Conservation (phyloP, 2,329 filamentous ascomycete genomes). For the Arthrobotrys iridis region DNA sequence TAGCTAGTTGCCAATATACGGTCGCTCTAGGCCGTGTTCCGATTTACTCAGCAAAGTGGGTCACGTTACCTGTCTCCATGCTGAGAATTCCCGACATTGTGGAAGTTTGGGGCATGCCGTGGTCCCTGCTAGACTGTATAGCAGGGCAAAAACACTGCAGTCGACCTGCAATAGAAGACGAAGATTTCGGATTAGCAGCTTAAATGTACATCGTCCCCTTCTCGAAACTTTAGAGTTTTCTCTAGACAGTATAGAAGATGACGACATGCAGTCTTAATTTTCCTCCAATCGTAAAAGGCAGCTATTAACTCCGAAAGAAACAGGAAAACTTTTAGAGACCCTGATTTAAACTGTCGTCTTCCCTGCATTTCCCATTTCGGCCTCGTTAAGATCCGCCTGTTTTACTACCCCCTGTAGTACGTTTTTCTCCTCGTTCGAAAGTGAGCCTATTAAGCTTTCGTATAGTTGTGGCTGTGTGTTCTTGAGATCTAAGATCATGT, state of each 20-base stretch:
- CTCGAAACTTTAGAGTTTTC: background rate
- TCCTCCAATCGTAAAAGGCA: background rate
- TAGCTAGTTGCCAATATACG: no score
- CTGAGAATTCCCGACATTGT: no score
- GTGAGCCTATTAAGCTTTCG: slow-evolving; percentile 77
- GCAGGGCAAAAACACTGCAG: background rate
- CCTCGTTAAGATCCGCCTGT: slow-evolving; percentile 65
- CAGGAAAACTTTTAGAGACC: slow-evolving; percentile 27
- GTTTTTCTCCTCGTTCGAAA: slow-evolving; percentile 81
- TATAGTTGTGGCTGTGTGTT: slow-evolving; percentile 92
- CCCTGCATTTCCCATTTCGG: slow-evolving; percentile 64
- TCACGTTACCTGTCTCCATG: no score
- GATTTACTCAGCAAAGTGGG: no score
- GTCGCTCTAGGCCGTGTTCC: no score
- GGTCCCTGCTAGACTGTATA: background rate
- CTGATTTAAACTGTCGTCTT: slow-evolving; percentile 58
- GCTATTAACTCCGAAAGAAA: slow-evolving; percentile 1
- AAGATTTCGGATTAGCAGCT: background rate
- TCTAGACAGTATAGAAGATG: slow-evolving; percentile 3
- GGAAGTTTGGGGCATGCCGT: no score
- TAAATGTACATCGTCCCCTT: slow-evolving; percentile 12
- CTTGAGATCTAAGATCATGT: slow-evolving; percentile 75
- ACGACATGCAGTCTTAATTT: slow-evolving; percentile 12
- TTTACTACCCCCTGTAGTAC: slow-evolving; percentile 81
- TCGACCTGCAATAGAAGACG: background rate